Evolutionary conservation across 108 stramenopile species (phyloP), one percentile per base, ranked within the genome.

Genomic region (Schizochytrium sp.): DNA sequence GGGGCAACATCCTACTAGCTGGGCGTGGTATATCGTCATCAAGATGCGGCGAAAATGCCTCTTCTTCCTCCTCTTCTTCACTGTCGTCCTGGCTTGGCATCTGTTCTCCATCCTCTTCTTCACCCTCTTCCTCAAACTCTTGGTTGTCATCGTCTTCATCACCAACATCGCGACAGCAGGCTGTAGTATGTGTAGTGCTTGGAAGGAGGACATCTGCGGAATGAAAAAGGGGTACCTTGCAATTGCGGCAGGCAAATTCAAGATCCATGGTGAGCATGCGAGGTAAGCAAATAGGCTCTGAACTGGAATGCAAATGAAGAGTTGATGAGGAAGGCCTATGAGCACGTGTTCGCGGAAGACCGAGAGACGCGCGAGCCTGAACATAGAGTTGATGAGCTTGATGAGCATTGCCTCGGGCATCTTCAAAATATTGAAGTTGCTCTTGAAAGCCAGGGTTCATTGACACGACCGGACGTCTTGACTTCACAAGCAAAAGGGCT

Each of bases 241-340:
- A 83, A 10, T 40, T 38, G 28, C 47, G 5, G 76, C 76, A 83
- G 5, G 53, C 76, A 50, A 83, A 83, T 28, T 83, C 76, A 0
- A 83, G 76, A 28, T 83, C 76, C 76, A 83, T 83, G 50, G 76
- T n/a, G 38, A 83, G 76, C 47, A 83, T 49, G 12, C 50, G 76
- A n/a, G 76, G 76, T 5, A 83, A 53, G 28, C 10, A 53, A 47
- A 83, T 10, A 17, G 76, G 10, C 2, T 55, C n/a, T n/a, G 55
- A 12, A 5, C 12, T 28, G 45, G 47, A 38, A 83, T 49, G 50
- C 47, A 55, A 28, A 13, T 40, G 10, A 5, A 19, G 53, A 2
- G 76, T 10, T 5, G 53, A 19, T 5, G 76, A n/a, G 1, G 76
- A 10, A 10, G 76, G 76, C 19, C 53, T 47, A 55, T 83, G 47